These are phyloP conservation scores for Penicillium cosmopolitanum DNA, from an alignment of 495 filamentous ascomycete species.

Conservation along the genomic window DNA sequence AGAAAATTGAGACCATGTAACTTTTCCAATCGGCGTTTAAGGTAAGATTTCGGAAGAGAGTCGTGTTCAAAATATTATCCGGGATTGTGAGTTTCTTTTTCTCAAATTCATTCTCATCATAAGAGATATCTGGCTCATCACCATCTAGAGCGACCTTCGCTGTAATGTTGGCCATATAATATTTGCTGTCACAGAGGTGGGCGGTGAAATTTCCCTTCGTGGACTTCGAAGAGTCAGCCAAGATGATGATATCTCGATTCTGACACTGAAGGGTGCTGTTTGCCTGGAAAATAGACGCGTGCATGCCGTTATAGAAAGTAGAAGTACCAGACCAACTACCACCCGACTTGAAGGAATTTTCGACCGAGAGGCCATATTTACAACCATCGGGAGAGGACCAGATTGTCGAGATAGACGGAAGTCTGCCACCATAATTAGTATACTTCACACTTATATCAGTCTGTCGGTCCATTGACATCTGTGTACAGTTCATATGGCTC, in stretches of 20 bases:
- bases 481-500: slow-evolving; percentile 29
- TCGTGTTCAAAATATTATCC: slow-evolving; percentile 26
- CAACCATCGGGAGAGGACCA: slow-evolving; percentile 24
- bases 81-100: slow-evolving; percentile 18
- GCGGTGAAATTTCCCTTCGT: slow-evolving; percentile 5
- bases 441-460: background rate
- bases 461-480: slow-evolving; percentile 22
- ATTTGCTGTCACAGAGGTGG: slow-evolving; percentile 30
- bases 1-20: slow-evolving; percentile 29
- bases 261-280: slow-evolving; percentile 7
- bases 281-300: background rate
- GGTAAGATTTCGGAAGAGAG: slow-evolving; percentile 8
- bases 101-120: slow-evolving; percentile 28
- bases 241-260: slow-evolving; percentile 18
- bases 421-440: background rate
- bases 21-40: slow-evolving; percentile 28
- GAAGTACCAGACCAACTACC: slow-evolving; percentile 28
- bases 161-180: slow-evolving; percentile 37
- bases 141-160: slow-evolving; percentile 21
- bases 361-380: slow-evolving; percentile 15
- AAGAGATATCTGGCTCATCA: slow-evolving; percentile 25
- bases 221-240: slow-evolving; percentile 22
- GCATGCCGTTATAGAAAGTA: slow-evolving; percentile 10
- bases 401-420: background rate
- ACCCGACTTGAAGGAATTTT: slow-evolving; percentile 15